Evolutionary conservation across 805 yeast species (phyloP), one percentile per base, ranked within the genome.

Genomic region (Candida berthetii): DNA sequence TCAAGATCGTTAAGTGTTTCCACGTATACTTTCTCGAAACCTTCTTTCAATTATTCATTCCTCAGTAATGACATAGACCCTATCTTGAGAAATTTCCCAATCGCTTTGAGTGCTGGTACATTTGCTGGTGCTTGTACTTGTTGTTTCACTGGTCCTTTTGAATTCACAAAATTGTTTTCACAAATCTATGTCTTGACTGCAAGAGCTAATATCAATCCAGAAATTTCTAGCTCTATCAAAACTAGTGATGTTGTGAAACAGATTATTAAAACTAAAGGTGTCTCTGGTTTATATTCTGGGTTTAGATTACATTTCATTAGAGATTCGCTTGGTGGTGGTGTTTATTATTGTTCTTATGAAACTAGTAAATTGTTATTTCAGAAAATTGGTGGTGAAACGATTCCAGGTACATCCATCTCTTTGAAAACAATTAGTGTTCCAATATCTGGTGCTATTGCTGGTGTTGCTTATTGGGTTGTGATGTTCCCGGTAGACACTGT

Each of bases 91-190:
- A 71, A 67, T 58, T 51, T 76, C 42, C 71, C 85, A 50, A 47
- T 71, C 45, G 52, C 67, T 44, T 68, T 78, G 40, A 35, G 66
- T 1, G 69, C 90, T 0, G 96, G 96, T 4, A 63, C 74, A 4
- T 46, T 76, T 0, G 78, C 93, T 0, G 96, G 96, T 5, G 75
- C 75, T 7, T 61, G 70, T 3, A 78, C 84, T 13, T 72, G 87
- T 3, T 29, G 72, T 6, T 76, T 80, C 58, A 85, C 89, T 3
- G 83, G 91, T 49, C 96, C 96, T 2, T 87, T 87, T 57, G 96
- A 87, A 59, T 76, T 85, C 61, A 80, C 91, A 37, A 88, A 87
- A 59, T 69, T 86, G 8, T 85, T 82, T 46, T 83, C 91, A 31
- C 96, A 87, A 58, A 74, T 87, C 31, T 80, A 64, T 28, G 52